phyloP scores from a whole-genome alignment of 2,329 filamentous ascomycete species.

The Elsinoe perseae region DNA sequence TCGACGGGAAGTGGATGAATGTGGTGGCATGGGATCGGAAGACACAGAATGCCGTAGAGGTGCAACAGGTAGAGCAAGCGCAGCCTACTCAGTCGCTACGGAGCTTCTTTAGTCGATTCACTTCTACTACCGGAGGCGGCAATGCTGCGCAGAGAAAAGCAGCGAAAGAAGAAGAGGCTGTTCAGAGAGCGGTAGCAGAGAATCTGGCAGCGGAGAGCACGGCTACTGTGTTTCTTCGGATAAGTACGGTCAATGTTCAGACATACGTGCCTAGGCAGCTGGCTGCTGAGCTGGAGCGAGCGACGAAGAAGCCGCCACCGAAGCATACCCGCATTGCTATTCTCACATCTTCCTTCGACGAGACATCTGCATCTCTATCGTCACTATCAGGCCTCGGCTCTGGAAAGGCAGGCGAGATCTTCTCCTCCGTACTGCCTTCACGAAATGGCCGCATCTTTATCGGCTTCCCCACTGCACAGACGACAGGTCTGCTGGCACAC shows the following conservation, averaged over 20 bases:
- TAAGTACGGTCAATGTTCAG: constrained; percentile 74
- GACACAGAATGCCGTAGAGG: constrained; percentile 7
- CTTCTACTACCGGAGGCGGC: constrained; percentile 46
- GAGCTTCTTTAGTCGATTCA: constrained; percentile 72
- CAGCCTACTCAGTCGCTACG: constrained; percentile 51
- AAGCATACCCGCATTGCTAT: constrained; percentile 80
- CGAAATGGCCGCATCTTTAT: constrained; percentile 93
- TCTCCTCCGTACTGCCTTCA: constrained; percentile 79
- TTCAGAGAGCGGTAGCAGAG: constrained; percentile 57
- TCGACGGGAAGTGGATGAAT: constrained; percentile 84
- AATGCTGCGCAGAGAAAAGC: constrained; percentile 46
- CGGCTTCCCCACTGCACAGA: constrained; percentile 94
- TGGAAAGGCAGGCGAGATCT: constrained; percentile 64
- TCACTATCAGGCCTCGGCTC: constrained; percentile 41
- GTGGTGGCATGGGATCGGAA: constrained; percentile 73
- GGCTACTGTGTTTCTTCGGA: constrained; percentile 78
- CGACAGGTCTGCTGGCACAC: constrained; percentile 86
- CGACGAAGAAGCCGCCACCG: constrained; percentile 93
- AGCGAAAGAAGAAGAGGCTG: constrained; percentile 54
- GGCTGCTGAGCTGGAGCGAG: constrained; percentile 79
- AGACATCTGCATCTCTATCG: constrained; percentile 58
- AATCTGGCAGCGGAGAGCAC: constrained; percentile 64
- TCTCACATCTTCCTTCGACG: constrained; percentile 84
- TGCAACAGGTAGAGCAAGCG: constrained; percentile 19
- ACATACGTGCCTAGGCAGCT: constrained; percentile 68